Evolutionary conservation across 345 rosid species (phyloP), one percentile per base, ranked within the genome.

Genomic region (Moricandia arvensis): DNA sequence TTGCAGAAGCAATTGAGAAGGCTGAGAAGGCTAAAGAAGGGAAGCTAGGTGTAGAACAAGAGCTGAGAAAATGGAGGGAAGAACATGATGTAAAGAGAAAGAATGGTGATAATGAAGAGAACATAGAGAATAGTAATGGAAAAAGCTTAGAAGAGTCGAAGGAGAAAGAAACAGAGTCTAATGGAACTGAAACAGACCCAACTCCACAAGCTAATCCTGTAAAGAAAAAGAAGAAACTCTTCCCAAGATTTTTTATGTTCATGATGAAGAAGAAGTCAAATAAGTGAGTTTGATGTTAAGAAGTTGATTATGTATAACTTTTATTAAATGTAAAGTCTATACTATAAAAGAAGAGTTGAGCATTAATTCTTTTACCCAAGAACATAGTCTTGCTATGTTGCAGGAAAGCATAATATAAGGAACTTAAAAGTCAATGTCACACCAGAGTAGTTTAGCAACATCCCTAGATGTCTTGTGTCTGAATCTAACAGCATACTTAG

Each of bases 21-120:
- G 97, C 93, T 15, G 93, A 94, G 81, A 82, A 81, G 84, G 97
- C 98, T 67, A 86, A 91, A 86, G 91, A 88, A 85, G 90, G 91
- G 65, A 94, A 91, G 80, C 65, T 91, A 79, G 87, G 88, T 38
- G 82, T 86, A 58, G 98, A 94, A 76, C 96, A 91, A 33, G 96
- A 94, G 77, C 71, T 90, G 74, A 87, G 98, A 81, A 89, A 81
- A 76, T 90, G 97, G 97, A 89, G 96, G 73, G 88, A 90, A 41
- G 97, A 90, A 79, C 84, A 89, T 7, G 96, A 86, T 76, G 87
- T 75, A 60, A 81, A 78, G 62, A 83, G 90, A 71, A 89, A 86
- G 89, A 82, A 79, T 49, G 75, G 82, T 37, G 73, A 67, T 8
- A 43, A 41, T 53, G 89, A 68, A 68, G 70, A 49, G 64, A 76